phyloP scores from a whole-genome alignment of 2,329 filamentous ascomycete genomes.

The Coniochaeta pulveracea region DNA sequence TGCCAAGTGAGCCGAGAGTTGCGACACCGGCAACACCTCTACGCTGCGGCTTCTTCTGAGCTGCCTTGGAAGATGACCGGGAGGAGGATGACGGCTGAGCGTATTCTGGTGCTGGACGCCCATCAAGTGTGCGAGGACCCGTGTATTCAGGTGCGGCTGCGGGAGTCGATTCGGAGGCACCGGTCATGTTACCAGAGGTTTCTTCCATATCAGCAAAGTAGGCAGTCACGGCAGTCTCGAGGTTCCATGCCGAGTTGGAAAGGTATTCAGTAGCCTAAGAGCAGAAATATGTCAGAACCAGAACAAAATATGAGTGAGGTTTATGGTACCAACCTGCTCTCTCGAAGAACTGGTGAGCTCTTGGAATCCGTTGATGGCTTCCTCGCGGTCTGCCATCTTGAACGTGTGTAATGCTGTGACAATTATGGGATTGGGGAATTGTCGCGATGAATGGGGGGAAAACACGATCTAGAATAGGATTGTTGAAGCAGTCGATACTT shows the following conservation, averaged over 20 bases:
- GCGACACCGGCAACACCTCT: constrained; percentile 45
- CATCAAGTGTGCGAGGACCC: constrained; percentile 51
- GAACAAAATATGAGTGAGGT: neutral
- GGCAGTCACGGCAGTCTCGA: constrained; percentile 48
- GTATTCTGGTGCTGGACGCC: constrained; percentile 41
- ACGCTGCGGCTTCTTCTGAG: constrained; percentile 33
- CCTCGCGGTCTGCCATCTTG: constrained; percentile 29
- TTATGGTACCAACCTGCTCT: constrained; percentile 28
- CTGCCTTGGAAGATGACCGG: constrained; percentile 19
- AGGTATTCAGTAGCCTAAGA: constrained; percentile 53
- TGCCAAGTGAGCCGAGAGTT: constrained; percentile 45
- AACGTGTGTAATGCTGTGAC: constrained; percentile 10
- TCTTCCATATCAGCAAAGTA: constrained; percentile 50
- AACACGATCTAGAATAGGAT: no score
- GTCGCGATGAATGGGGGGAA: neutral
- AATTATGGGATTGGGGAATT: neutral
- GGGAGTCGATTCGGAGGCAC: constrained; percentile 14
- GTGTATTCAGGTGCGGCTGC: constrained; percentile 35
- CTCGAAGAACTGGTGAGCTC: constrained; percentile 40
- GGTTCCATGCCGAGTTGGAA: constrained; percentile 52
- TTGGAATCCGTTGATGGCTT: constrained; percentile 39
- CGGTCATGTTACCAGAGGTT: constrained; percentile 28
- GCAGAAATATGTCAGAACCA: no score
- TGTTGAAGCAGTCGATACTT: no score
- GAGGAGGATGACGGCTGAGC: no score